Base-by-base conservation (phyloP, 1,284 basidiomycete genomes). In the Cutaneotrichosporon cavernicola region DNA sequence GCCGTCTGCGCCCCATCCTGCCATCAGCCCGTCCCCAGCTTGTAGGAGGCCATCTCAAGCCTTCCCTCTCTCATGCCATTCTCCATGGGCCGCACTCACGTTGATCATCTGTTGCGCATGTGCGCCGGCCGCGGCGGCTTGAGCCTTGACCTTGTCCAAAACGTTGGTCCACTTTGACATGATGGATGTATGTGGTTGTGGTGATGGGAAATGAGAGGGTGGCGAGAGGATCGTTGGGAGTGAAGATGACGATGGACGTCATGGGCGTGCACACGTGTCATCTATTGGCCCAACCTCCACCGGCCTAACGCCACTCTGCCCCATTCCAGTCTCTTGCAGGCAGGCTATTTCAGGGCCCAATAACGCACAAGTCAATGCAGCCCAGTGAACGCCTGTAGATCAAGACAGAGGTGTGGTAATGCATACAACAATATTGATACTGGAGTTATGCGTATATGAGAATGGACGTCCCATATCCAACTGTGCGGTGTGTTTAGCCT, bases 1-100 rank as follows among this genome's bases (percentile, higher is more conserved):
- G 52, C 30, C 30, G 52, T 46, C 43, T 67, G 40, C n/a, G 69
- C 66, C 13, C 75, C 74, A 51, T 79, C 75, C 77, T 79, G 53
- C 56, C 22, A 10, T 59, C 46, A 55, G 62, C 49, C 43, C 9
- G 52, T 55, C 52, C 21, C 32, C 18, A 30, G 18, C 52, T 30
- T 22, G 16, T 46, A 16, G 16, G 6, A 46, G 2, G 40, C 40
- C 40, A 16, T 43, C 40, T 43, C 40, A 5, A 13, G 10, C 16
- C 40, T 43, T 43, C 14, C 40, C 14, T 43, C 9, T 43, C 26
- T 34, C n/a, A 9, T 9, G 43, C 22, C 49, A 13, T 26, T 22
- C 22, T 11, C 10, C 22, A 8, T 5, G 8, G 21, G 13, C 14
- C 40, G 30, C 3, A 63, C 72, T 52, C 57, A 76, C 76, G 63